Conservation (phyloP, 176 grass and related monocot species). For the Hyparrhenia diplandra region DNA sequence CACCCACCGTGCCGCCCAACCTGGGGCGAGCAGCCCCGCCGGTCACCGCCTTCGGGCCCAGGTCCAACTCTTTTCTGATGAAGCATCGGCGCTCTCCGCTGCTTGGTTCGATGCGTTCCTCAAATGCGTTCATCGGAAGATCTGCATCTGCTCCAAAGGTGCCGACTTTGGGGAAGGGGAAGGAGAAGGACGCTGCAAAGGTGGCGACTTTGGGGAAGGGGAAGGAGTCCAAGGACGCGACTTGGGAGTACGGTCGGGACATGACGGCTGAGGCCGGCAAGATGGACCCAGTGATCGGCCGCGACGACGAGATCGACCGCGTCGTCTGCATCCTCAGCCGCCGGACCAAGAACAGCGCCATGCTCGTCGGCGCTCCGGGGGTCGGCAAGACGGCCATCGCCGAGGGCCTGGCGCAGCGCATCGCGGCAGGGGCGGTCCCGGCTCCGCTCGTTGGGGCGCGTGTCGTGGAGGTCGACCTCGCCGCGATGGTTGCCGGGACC, state of each 20-base stretch:
- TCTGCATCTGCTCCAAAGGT: not conserved
- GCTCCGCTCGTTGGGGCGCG: not conserved
- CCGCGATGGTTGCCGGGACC: constrained; percentile 1
- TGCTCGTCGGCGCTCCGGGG: constrained; percentile 42
- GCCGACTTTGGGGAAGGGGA: too few relatives aligned
- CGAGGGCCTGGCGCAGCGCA: constrained; percentile 45
- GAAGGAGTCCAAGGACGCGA: too few relatives aligned
- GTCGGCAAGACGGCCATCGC: constrained; percentile 62
- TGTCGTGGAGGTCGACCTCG: constrained; percentile 20
- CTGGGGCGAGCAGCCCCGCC: not conserved
- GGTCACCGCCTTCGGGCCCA: not conserved
- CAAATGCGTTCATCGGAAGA: not conserved
- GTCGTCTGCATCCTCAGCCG: constrained; percentile 46
- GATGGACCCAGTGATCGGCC: constrained; percentile 50
- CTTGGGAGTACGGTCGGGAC: constrained; percentile 14
- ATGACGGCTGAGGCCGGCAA: constrained; percentile 12
- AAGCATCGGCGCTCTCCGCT: not conserved
- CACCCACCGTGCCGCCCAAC: not conserved
- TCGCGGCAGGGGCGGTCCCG: constrained; percentile 22
- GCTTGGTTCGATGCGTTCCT: not conserved
- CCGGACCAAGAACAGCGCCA: constrained; percentile 53
- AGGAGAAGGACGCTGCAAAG: too few relatives aligned
- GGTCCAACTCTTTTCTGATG: not conserved
- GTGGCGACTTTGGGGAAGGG: not conserved
- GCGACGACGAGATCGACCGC: constrained; percentile 37